Conservation (phyloP, 106 monocot species). For the Agapanthus africanus region DNA sequence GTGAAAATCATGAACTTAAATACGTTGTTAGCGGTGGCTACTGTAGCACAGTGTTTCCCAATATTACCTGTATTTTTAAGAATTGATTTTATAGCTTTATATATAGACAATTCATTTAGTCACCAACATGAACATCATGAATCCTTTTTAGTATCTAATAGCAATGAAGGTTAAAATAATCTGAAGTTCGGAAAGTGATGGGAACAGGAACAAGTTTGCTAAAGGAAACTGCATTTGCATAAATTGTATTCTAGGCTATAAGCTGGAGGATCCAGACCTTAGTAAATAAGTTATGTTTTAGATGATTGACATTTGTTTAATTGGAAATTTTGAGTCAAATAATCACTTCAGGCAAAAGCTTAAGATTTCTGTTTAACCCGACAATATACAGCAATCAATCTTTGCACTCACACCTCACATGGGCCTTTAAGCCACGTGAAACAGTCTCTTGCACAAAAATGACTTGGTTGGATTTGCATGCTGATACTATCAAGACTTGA, state of each 20-base stretch:
- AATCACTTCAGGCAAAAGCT: not conserved
- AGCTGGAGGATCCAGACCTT: not conserved
- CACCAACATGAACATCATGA: too few species aligned
- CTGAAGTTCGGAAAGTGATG: not conserved
- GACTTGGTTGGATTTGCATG: not conserved
- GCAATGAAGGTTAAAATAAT: too few species aligned
- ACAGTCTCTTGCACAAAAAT: not conserved
- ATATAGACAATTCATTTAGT: too few species aligned
- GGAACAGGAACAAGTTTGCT: not conserved
- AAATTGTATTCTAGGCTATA: not conserved
- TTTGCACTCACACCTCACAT: not conserved
- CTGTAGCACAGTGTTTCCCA: too few species aligned
- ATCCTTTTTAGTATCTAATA: too few species aligned
- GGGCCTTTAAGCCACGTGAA: too few species aligned
- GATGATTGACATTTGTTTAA: not conserved
- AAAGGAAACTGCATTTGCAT: not conserved
- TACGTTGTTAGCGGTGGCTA: too few species aligned
- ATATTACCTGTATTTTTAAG: too few species aligned
- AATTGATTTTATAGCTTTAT: too few species aligned
- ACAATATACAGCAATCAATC: too few species aligned
- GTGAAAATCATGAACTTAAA: too few species aligned
- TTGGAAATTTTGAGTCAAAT: not conserved
- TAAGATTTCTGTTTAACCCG: too few species aligned
- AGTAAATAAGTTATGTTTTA: not conserved
- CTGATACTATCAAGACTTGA: not conserved